A percentile compares a stretch with the other conserved stretches of the same genome.
phyloP scores from a whole-genome alignment of 805 yeast species.

The Scheffersomyces amazonensis region DNA sequence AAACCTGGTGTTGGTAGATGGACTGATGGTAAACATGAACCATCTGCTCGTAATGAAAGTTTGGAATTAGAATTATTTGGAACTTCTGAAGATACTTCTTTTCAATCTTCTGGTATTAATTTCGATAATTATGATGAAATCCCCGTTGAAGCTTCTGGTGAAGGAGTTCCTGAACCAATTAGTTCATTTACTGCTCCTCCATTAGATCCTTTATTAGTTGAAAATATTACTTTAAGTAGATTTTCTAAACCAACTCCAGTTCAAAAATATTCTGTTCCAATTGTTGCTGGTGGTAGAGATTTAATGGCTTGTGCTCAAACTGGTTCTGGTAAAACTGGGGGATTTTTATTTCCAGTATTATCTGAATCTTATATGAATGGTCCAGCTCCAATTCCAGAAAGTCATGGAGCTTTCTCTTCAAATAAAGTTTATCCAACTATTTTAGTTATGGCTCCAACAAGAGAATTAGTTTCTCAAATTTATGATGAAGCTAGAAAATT shows the following conservation, averaged over 20 bases:
- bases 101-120: constrained; percentile 95
- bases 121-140: constrained; percentile 98
- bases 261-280: constrained; percentile 90
- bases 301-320: constrained; percentile 98
- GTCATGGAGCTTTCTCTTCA: constrained; percentile 52
- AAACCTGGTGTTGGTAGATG: constrained; percentile 72
- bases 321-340: constrained; percentile 99
- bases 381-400: constrained; percentile 60
- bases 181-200: constrained; percentile 88
- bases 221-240: constrained; percentile 83
- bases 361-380: constrained; percentile 88
- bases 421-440: constrained; percentile 93
- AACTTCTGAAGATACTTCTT: constrained; percentile 62
- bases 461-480: constrained; percentile 97
- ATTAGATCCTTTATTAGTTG: constrained; percentile 78
- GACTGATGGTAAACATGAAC: constrained; percentile 84
- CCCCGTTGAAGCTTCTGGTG: constrained; percentile 97
- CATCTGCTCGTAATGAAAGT: constrained; percentile 67
- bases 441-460: constrained; percentile 95
- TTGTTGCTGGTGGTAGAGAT: constrained; percentile 85
- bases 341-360: constrained; percentile 96
- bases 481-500: constrained; percentile 94
- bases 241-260: constrained; percentile 97
- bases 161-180: constrained; percentile 91
- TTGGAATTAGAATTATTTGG: constrained; percentile 85